A percentile compares a stretch with the other conserved stretches of the same genome.
These are phyloP conservation scores for Arthrobotrys sphaeroides DNA, from an alignment of 2,329 filamentous ascomycete species.

Conservation along the genomic window DNA sequence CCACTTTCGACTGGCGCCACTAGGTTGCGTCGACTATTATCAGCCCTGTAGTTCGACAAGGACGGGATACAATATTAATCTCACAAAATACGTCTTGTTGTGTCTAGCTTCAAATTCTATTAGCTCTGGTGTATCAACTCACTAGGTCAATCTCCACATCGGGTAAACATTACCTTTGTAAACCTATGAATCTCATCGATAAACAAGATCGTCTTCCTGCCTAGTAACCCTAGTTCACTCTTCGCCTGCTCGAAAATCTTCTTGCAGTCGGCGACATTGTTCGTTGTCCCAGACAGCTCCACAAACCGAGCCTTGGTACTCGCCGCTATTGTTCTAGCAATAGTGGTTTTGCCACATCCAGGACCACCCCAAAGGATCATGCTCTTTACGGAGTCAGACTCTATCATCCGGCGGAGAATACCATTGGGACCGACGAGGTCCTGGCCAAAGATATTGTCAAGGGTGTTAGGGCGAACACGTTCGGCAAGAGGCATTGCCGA, in stretches of 20 bases:
- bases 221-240: constrained; percentile 80
- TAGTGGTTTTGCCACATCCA: constrained; percentile 87
- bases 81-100: constrained; percentile 87
- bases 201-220: constrained; percentile 92
- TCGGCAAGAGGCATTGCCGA: constrained; percentile 87
- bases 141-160: too few species aligned
- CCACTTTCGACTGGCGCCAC: constrained; percentile 89
- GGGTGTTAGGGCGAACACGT: constrained; percentile 83
- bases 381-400: constrained; percentile 83
- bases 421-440: constrained; percentile 86
- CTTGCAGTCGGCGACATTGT: constrained; percentile 80
- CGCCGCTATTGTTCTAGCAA: constrained; percentile 86
- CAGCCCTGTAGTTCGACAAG: background rate
- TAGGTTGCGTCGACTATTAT: background rate
- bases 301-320: constrained; percentile 86
- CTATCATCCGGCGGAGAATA: constrained; percentile 85
- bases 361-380: constrained; percentile 93
- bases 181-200: constrained; percentile 88
- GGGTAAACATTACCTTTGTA: constrained; percentile 39
- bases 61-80: background rate
- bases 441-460: constrained; percentile 90
- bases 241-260: constrained; percentile 65
- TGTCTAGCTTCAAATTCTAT: constrained; percentile 64
- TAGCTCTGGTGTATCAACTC: too few species aligned
- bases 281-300: constrained; percentile 93